Conservation (phyloP, 2,329 filamentous ascomycete genomes). For the Neonectria magnoliae region DNA sequence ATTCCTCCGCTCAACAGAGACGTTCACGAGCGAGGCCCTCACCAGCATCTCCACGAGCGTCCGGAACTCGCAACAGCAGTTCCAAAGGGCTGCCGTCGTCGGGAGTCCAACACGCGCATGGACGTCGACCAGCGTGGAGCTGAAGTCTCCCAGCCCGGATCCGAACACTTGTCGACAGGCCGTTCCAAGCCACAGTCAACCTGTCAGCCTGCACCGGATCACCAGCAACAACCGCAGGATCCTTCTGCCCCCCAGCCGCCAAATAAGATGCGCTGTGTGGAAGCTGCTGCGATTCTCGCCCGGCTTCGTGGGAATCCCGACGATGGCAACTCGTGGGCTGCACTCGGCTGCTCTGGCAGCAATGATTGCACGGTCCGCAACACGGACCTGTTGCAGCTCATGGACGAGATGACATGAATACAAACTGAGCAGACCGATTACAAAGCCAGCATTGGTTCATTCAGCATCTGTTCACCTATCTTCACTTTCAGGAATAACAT, state of each 20-base stretch:
- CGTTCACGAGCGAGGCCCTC: neutral
- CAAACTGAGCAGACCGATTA: neutral
- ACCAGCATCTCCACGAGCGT: neutral
- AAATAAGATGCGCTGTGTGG: slow-evolving; percentile 41
- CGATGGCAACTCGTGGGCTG: slow-evolving; percentile 37
- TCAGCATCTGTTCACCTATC: neutral
- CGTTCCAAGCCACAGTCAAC: neutral
- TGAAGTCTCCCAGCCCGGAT: neutral
- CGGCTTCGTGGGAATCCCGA: slow-evolving; percentile 51
- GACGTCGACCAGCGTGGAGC: slow-evolving; percentile 1
- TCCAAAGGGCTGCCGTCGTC: neutral
- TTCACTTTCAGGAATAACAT: neutral
- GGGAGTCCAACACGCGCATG: neutral
- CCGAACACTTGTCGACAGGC: neutral
- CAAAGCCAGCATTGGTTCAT: neutral
- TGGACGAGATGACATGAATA: slow-evolving; percentile 43
- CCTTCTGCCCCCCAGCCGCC: neutral
- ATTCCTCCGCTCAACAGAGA: slow-evolving; percentile 14
- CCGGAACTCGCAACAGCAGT: neutral
- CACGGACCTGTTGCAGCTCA: slow-evolving; percentile 47
- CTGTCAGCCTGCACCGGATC: neutral
- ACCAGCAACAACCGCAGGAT: neutral
- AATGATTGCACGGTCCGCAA: slow-evolving; percentile 48
- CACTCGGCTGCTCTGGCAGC: slow-evolving; percentile 43
- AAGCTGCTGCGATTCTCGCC: slow-evolving; percentile 48